Base-by-base conservation (phyloP, 108 stramenopile genomes). In the Cyclotella choctawhatcheeana region DNA sequence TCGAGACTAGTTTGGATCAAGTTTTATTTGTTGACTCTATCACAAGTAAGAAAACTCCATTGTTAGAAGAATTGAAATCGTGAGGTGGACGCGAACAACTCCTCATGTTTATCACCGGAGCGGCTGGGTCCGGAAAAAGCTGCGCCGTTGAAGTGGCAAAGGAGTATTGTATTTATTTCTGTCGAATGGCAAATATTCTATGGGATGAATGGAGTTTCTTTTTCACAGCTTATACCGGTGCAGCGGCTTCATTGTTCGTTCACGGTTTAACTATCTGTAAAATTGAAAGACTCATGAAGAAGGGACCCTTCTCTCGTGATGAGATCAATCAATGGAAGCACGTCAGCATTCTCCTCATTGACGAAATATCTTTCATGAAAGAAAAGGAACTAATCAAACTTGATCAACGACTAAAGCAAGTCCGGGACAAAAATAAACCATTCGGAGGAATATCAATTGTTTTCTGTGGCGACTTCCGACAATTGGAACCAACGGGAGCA, bases 201-300 rank as follows among this genome's bases (percentile, higher is more conserved):
- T 68, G 67, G 67, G 40, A 2, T 1, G 67, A 68, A 20, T 43
- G 21, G 14, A 70, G 58, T 34, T 70, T 60, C 58, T 31, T 70
- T n/a, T 70, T 70, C 30, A 70, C 69, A 13, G 69, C 69, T 21
- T 70, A 70, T 44, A 70, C 69, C 13, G 69, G 69, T 2, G 58
- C 69, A 7, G 69, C 69, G 45, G 67, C 67, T 8, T 54, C 67
- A 16, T 22, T 37, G 1, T 69, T 69, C 26, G 69, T 56, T 17
- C n/a, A n/a, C n/a, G 69, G 69, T 0, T n/a, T 50, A 3, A 70
- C 58, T 1, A 68, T 55, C 27, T 54, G 53, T 47, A 50, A 48
- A 5, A 58, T 58, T 18, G 58, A 56, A 13, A 59, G 44, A 25
- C 3, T 70, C 0, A 45, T 22, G 2, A 70, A 59, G 32, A 27